Evolutionary conservation across 75 land plant genomes (phyloP).

Genomic region (Selaginella moellendorffii): DNA sequence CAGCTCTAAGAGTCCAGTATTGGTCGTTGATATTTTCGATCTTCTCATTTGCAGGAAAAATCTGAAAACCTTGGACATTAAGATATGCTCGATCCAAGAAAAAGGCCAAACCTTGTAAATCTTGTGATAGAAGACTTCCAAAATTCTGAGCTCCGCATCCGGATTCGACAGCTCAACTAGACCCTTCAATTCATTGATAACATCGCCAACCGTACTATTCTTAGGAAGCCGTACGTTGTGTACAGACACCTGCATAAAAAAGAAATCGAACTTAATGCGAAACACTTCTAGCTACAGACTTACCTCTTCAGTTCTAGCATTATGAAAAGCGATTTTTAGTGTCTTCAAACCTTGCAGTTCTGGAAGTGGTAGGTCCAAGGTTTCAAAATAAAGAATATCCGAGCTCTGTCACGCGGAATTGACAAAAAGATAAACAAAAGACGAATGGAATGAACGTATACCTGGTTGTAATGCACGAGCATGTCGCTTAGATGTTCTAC

Average conservation of each 20-base stretch:
- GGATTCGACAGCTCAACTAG: constrained; percentile 89
- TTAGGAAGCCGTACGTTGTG: constrained; percentile 82
- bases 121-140: constrained; percentile 93
- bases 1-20: constrained; percentile 95
- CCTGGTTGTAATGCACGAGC: constrained; percentile 98
- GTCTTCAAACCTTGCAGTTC: constrained; percentile 90
- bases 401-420: constrained; percentile 47
- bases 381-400: constrained; percentile 89
- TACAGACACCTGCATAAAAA: constrained; percentile 43
- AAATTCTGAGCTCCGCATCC: constrained; percentile 71
- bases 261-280: no score
- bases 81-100: background rate
- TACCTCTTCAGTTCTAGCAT: constrained; percentile 45
- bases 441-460: no score
- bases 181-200: constrained; percentile 66
- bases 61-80: constrained; percentile 36
- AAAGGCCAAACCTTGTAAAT: constrained; percentile 59
- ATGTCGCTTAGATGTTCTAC: constrained; percentile 74
- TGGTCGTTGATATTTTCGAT: constrained; percentile 94
- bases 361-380: constrained; percentile 85
- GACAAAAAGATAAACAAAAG: no score
- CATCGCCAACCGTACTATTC: constrained; percentile 93
- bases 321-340: constrained; percentile 80
- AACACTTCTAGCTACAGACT: no score
- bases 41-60: constrained; percentile 72